Conservation (phyloP, 2,329 filamentous ascomycete genomes). For the Salinomyces thailandicus region DNA sequence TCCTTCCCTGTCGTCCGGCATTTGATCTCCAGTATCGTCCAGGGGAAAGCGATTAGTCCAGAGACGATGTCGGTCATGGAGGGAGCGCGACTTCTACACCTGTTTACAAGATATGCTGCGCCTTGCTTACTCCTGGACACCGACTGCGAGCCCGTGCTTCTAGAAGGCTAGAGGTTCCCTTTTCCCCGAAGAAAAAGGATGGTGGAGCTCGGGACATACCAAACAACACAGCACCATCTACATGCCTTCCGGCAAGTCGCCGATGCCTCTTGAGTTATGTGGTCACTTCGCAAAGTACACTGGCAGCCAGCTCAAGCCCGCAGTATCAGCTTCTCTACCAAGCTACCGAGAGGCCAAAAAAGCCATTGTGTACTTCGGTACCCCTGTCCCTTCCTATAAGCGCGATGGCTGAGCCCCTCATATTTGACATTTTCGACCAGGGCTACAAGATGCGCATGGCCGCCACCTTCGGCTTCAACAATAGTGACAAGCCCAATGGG, state of each 20-base stretch:
- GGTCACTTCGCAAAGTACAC: background rate
- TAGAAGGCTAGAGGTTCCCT: no score
- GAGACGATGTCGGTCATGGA: background rate
- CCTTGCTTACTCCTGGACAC: conserved; percentile 1
- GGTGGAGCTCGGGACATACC: background rate
- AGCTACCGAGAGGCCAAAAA: background rate
- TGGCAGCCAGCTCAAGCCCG: background rate
- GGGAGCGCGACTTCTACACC: no score
- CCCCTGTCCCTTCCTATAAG: no score
- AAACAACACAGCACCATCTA: background rate
- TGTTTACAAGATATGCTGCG: background rate
- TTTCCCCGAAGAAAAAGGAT: no score
- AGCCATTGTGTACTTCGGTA: background rate
- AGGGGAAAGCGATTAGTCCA: background rate
- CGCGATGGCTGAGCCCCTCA: no score
- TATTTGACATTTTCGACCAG: no score
- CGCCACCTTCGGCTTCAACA: no score
- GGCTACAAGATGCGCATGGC: no score
- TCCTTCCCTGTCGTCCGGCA: background rate
- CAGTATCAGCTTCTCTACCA: background rate
- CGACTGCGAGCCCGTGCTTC: no score
- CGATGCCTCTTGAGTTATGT: background rate
- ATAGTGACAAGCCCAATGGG: no score
- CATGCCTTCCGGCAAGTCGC: background rate
- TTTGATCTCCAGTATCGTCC: background rate